Base-by-base conservation (phyloP, 257 asterid genomes). In the Solanum acaule region DNA sequence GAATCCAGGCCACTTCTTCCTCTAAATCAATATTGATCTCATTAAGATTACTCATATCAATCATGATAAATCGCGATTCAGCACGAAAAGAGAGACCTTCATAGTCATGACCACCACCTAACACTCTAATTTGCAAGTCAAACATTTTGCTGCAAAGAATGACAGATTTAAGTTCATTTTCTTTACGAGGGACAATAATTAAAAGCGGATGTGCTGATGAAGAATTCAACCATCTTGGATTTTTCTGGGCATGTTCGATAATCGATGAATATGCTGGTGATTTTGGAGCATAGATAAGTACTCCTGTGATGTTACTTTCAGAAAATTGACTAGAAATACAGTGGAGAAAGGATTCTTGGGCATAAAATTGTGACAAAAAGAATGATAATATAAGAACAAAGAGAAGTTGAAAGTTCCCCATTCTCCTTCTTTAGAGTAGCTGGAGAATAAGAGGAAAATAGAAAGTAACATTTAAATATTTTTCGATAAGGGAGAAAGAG, bases 61-160 rank as follows among this genome's bases (percentile, higher is more conserved):
- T 16, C 88, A 88, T 88, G 85, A 91, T 56, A 75, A 89, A 91
- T 0, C 85, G 89, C 3, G 76, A 81, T 42, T 77, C 70, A 9
- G 91, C 87, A 4, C 86, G 88, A 61, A 88, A 91, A 23, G 92
- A 89, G 61, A 91, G 87, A 10, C 93, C 93, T 71, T 91, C 92
- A 31, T 89, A 91, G 23, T 91, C 93, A 34, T 91, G 93, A 84
- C 93, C 91, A 23, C 93, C 93, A 31, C 91, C 90, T 42, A 88
- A 86, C 23, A 87, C 87, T 49, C 91, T 76, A 70, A 91, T 77
- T 38, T 91, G 87, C 29, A 81, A n/a, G 2, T 89, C 93, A 15
- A 77, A 31, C 20, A 4, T 23, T 18, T 83, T 89, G 90, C 88
- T 68, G 83, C 90, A 91, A 6, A 86, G 78, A 86, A 91, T 83